Base-by-base conservation (phyloP, 371 early-diverging fungal genomes). In the Coemansia linderi region DNA sequence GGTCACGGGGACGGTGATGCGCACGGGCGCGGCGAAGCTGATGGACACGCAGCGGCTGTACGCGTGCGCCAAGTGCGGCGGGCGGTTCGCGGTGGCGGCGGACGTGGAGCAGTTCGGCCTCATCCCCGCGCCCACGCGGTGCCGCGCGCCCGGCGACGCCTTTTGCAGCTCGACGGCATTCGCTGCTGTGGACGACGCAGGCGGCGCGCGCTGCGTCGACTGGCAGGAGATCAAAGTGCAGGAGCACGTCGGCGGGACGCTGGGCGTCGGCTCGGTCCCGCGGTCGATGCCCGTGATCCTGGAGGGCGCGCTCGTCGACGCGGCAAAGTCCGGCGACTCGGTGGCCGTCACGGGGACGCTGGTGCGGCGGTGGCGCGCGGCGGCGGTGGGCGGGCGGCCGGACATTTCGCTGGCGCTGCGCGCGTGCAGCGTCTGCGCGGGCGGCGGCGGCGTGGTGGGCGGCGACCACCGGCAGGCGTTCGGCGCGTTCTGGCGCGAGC, bases 191-290 rank as follows among this genome's bases (percentile, higher is more conserved):
- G 57, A 43, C 6, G 24, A n/a, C 71, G 43, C 36, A 57, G 33
- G 61, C 31, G 29, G 22, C 33, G 43, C 50, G 9, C 46, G 38
- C 15, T 89, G 89, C 61, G 82, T 82, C 7, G 91, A 91, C 64
- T 91, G 89, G 65, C 91, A 91, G 73, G 87, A 87, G 60, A 82
- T 87, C 56, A 87, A 87, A 50, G 79, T 91, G 27, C 91, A 91
- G 75, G 91, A 91, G 72, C 88, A 87, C 52, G 84, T 87, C 1
- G 86, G 82, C 46, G 83, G 84, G 4, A 33, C 33, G 65, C 79
- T 90, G 59, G 82, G 83, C 0, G 71, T 90, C 64, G 91, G 91
- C 6, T 86, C 89, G 13, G 85, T 90, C 19, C 91, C 91, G 9
- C 70, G 87, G 22, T 87, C 90, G 8, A 87, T 90, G 54, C 68